Evolutionary conservation across 257 asterid genomes (phyloP).

Genomic region (Solanum corneliomulleri): DNA sequence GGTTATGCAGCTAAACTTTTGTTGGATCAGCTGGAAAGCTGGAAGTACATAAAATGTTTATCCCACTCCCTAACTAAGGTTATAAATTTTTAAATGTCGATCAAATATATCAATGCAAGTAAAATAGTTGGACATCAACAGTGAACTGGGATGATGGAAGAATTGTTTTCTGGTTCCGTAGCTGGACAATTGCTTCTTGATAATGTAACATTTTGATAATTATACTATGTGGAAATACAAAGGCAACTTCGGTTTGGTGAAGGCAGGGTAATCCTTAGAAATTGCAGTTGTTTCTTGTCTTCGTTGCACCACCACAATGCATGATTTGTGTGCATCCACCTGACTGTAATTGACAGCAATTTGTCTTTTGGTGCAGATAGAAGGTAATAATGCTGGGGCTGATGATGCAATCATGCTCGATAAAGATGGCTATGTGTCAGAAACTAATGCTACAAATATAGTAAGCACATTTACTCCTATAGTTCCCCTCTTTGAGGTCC

Average conservation of each 20-base stretch:
- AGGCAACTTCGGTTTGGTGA: not conserved
- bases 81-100: not conserved
- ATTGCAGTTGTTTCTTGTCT: not conserved
- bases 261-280: not conserved
- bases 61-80: not conserved
- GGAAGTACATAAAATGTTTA: not conserved
- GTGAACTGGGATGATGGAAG: not conserved
- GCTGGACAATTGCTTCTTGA: not conserved
- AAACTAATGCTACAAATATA: slow-evolving; percentile 87
- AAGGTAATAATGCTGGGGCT: slow-evolving; percentile 79
- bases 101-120: not conserved
- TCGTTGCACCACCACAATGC: not conserved
- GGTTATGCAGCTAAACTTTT: not conserved
- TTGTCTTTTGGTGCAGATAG: slow-evolving; percentile 43
- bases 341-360: not conserved
- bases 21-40: not conserved
- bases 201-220: not conserved
- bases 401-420: slow-evolving; percentile 96
- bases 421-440: slow-evolving; percentile 85
- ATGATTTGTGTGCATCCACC: not conserved
- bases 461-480: slow-evolving; percentile 32
- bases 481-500: not conserved
- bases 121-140: not conserved
- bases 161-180: not conserved
- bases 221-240: not conserved